Conservation (phyloP, 805 yeast species). For the Teunomyces kruisii region DNA sequence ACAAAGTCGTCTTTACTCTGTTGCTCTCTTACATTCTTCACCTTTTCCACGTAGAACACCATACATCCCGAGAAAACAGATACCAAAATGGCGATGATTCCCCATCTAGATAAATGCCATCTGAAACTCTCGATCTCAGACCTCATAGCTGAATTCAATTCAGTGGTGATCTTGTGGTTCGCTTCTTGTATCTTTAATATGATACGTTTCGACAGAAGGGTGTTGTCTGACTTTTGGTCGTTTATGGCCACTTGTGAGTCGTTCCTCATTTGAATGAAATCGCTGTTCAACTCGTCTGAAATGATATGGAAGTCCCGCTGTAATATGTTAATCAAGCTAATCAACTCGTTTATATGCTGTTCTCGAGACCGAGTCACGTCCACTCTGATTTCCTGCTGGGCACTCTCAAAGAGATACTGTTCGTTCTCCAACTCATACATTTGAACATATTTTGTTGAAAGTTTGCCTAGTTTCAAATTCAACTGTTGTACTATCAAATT, state of each 20-base stretch:
- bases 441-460: constrained; percentile 50
- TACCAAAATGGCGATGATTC: constrained; percentile 70
- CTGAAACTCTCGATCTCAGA: constrained; percentile 85
- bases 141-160: constrained; percentile 75
- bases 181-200: constrained; percentile 76
- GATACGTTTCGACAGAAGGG: constrained; percentile 66
- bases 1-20: constrained; percentile 35
- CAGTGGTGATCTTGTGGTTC: constrained; percentile 79
- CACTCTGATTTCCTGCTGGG: constrained; percentile 79
- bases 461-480: constrained; percentile 40
- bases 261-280: constrained; percentile 58
- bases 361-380: constrained; percentile 76
- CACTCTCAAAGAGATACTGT: constrained; percentile 84
- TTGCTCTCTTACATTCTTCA: constrained; percentile 19
- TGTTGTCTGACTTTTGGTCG: constrained; percentile 84
- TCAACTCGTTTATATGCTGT: constrained; percentile 62
- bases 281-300: constrained; percentile 71
- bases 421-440: constrained; percentile 81
- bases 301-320: constrained; percentile 71
- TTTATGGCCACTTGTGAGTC: constrained; percentile 81
- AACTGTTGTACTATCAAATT: constrained; percentile 44
- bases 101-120: constrained; percentile 92
- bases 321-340: constrained; percentile 63
- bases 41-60: constrained; percentile 51
- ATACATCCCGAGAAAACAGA: constrained; percentile 55